These are phyloP conservation scores for Odontarrhena argentea DNA, from an alignment of 345 rosid species.

Conservation along the genomic window DNA sequence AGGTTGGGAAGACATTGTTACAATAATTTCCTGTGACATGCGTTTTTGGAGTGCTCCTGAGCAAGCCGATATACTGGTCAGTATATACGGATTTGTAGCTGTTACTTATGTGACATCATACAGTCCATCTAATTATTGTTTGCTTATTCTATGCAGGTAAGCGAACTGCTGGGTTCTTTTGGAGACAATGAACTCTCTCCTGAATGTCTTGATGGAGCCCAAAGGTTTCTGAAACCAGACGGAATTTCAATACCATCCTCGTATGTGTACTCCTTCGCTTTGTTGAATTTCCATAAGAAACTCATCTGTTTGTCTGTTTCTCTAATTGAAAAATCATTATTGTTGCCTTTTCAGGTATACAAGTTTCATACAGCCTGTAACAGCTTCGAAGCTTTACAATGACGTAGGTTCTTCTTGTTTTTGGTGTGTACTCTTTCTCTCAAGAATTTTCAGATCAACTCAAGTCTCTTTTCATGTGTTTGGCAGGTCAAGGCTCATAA, in stretches of 20 bases:
- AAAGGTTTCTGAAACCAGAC: conserved; percentile 83
- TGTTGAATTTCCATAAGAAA: conserved; percentile 9
- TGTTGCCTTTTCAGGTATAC: conserved; percentile 66
- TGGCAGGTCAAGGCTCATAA: conserved; percentile 85
- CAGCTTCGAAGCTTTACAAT: conserved; percentile 85
- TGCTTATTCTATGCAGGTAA: conserved; percentile 59
- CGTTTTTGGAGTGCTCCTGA: conserved; percentile 95
- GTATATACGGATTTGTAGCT: conserved; percentile 14
- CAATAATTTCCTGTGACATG: conserved; percentile 95
- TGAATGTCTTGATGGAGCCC: conserved; percentile 99
- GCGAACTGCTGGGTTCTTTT: conserved; percentile 93
- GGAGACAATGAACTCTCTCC: conserved; percentile 99
- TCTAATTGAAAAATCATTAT: conserved; percentile 22
- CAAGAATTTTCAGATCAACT: conserved; percentile 18
- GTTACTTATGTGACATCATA: background rate
- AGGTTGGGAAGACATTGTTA: conserved; percentile 85
- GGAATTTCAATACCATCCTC: conserved; percentile 97
- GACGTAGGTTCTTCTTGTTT: conserved; percentile 55
- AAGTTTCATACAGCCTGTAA: conserved; percentile 92
- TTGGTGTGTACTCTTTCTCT: conserved; percentile 13
- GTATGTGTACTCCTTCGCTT: conserved; percentile 52
- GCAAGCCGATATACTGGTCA: conserved; percentile 93
- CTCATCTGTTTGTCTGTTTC: conserved; percentile 15
- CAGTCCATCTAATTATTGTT: conserved; percentile 33
- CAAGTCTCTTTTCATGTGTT: conserved; percentile 25